A percentile compares a stretch with the other conserved stretches of the same genome.
Conservation (phyloP, 2,329 filamentous ascomycete genomes). For the Macroventuria anomochaeta region DNA sequence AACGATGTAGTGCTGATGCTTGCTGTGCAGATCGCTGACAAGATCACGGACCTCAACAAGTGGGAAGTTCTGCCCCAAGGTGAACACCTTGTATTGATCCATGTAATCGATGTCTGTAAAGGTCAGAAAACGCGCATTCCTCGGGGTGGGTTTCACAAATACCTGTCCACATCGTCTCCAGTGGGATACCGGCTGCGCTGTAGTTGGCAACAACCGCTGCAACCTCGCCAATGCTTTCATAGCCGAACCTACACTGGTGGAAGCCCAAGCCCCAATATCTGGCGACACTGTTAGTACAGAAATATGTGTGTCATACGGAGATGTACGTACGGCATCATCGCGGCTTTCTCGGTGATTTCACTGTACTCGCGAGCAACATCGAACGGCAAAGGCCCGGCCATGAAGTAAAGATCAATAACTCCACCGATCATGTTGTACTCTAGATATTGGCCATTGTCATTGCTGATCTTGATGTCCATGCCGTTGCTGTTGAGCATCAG, state of each 20-base stretch:
- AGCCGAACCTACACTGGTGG: constrained; percentile 59
- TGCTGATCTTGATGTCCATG: constrained; percentile 79
- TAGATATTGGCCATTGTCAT: constrained; percentile 69
- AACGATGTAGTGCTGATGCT: constrained; percentile 73
- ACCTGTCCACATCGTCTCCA: constrained; percentile 76
- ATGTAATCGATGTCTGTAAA: constrained; percentile 70
- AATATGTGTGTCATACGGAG: too few relatives aligned
- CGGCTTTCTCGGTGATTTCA: constrained; percentile 53
- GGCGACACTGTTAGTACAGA: background rate
- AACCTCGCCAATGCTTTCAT: constrained; percentile 64
- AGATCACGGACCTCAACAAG: constrained; percentile 67
- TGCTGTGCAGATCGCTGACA: constrained; percentile 67
- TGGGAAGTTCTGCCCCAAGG: constrained; percentile 68
- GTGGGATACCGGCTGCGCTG: constrained; percentile 66
- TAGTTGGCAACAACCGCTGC: constrained; percentile 72
- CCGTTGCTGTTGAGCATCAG: constrained; percentile 46
- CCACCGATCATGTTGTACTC: constrained; percentile 82
- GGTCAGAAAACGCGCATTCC: constrained; percentile 4
- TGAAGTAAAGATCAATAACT: constrained; percentile 69
- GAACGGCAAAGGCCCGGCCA: constrained; percentile 56
- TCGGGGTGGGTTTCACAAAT: constrained; percentile 43
- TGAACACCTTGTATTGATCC: constrained; percentile 65
- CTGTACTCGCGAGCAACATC: constrained; percentile 58
- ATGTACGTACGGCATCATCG: constrained; percentile 51
- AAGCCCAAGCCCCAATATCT: constrained; percentile 59